A percentile compares a stretch with the other conserved stretches of the same genome.
phyloP scores from a whole-genome alignment of 1,284 basidiomycete genomes.

The Trichosporon ovoides region DNA sequence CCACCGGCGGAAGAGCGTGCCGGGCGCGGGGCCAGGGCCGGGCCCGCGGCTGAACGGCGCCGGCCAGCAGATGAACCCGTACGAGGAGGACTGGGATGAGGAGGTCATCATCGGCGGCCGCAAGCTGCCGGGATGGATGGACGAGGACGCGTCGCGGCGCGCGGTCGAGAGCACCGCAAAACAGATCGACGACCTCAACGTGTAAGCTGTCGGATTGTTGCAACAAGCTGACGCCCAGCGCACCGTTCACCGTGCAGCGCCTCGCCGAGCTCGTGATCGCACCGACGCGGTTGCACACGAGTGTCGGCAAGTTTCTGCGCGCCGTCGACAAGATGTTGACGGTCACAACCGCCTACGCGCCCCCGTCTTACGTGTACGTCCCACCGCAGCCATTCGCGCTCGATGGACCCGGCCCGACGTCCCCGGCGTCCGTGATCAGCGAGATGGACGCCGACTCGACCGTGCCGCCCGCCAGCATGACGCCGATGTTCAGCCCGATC shows the following conservation, averaged over 20 bases:
- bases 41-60: constrained; percentile 14
- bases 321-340: constrained; percentile 79
- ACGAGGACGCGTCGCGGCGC: constrained; percentile 59
- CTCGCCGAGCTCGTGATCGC: constrained; percentile 74
- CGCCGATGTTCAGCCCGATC: constrained; percentile 49
- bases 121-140: constrained; percentile 54
- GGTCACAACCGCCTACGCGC: constrained; percentile 62
- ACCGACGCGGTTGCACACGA: constrained; percentile 68
- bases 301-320: constrained; percentile 81
- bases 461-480: constrained; percentile 38
- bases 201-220: constrained; percentile 25
- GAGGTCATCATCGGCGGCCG: constrained; percentile 50
- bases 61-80: constrained; percentile 10
- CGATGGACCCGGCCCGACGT: not conserved
- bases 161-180: constrained; percentile 59
- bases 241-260: constrained; percentile 90
- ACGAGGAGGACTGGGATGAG: constrained; percentile 44
- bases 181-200: constrained; percentile 64
- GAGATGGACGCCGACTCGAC: constrained; percentile 26
- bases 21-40: not conserved
- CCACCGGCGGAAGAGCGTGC: constrained; percentile 49
- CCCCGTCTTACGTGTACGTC: constrained; percentile 35
- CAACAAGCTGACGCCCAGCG: constrained; percentile 47
- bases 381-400: constrained; percentile 11
- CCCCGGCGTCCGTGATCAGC: constrained; percentile 6